Evolutionary conservation across 257 asterid species (phyloP).

Genomic region (Ilex asprella): DNA sequence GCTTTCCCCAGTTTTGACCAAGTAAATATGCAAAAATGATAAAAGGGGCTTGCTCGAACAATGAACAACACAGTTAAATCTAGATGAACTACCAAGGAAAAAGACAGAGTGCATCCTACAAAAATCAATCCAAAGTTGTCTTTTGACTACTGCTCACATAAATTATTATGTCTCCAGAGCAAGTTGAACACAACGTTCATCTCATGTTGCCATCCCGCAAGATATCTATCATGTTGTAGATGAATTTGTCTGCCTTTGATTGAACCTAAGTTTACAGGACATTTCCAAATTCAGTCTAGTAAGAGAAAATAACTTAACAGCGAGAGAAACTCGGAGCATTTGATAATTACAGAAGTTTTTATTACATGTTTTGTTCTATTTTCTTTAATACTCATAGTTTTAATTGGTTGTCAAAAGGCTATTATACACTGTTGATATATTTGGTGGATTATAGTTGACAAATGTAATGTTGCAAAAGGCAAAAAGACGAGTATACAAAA

Average conservation of each 20-base stretch:
- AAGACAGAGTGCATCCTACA: too few species aligned
- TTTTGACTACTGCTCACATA: too few species aligned
- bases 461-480: neutral
- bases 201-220: constrained; percentile 92
- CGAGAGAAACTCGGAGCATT: neutral
- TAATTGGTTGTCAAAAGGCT: neutral
- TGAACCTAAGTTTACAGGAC: constrained; percentile 43
- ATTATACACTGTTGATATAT: neutral
- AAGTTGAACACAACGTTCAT: constrained; percentile 16
- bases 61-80: too few species aligned
- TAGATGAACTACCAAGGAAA: too few species aligned
- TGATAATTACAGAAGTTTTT: neutral
- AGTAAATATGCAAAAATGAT: too few species aligned
- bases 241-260: constrained; percentile 59
- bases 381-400: neutral
- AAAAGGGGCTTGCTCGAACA: too few species aligned
- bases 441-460: neutral
- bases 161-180: too few species aligned
- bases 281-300: constrained; percentile 1
- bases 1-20: too few species aligned
- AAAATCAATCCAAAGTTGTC: too few species aligned
- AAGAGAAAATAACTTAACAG: neutral
- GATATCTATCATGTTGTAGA: constrained; percentile 85
- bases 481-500: neutral
- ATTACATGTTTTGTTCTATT: neutral